Conservation (phyloP, 2,329 filamentous ascomycete species). For the Penicillium digitatum region DNA sequence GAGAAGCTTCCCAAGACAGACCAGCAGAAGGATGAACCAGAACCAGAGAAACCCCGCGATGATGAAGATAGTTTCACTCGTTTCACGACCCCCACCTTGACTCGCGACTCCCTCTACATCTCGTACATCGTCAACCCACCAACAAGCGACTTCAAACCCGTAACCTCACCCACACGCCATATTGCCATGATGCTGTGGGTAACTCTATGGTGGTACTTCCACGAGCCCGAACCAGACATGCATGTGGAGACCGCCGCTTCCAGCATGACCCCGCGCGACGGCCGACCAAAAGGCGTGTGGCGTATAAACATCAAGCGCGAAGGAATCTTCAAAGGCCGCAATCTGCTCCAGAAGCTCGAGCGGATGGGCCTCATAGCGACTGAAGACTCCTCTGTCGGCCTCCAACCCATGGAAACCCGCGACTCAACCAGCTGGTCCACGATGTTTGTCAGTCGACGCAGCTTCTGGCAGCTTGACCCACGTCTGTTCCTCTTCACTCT, state of each 20-base stretch:
- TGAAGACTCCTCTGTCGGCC: constrained; percentile 70
- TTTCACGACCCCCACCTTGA: constrained; percentile 71
- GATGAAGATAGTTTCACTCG: constrained; percentile 38
- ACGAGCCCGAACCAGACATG: constrained; percentile 69
- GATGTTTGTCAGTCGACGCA: constrained; percentile 76
- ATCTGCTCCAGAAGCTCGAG: constrained; percentile 84
- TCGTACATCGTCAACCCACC: constrained; percentile 85
- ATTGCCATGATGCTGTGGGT: constrained; percentile 97
- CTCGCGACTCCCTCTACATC: constrained; percentile 80
- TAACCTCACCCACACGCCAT: constrained; percentile 76
- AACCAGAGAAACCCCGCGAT: constrained; percentile 15
- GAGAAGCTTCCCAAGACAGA: constrained; percentile 44
- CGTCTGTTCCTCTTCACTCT: constrained; percentile 84
- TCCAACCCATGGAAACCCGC: constrained; percentile 56
- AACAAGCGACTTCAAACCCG: constrained; percentile 72
- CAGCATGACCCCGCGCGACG: constrained; percentile 61
- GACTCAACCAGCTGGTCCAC: constrained; percentile 64
- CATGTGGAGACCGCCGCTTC: constrained; percentile 62
- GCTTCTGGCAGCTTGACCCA: constrained; percentile 90
- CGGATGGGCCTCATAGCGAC: constrained; percentile 82
- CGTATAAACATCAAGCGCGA: constrained; percentile 76
- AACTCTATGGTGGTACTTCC: constrained; percentile 95
- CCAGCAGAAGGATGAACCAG: constrained; percentile 16
- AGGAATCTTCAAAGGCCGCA: constrained; percentile 79
- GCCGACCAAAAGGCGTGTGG: constrained; percentile 81